Conservation (phyloP, 1,284 basidiomycete species). For the Naganishia sp. region DNA sequence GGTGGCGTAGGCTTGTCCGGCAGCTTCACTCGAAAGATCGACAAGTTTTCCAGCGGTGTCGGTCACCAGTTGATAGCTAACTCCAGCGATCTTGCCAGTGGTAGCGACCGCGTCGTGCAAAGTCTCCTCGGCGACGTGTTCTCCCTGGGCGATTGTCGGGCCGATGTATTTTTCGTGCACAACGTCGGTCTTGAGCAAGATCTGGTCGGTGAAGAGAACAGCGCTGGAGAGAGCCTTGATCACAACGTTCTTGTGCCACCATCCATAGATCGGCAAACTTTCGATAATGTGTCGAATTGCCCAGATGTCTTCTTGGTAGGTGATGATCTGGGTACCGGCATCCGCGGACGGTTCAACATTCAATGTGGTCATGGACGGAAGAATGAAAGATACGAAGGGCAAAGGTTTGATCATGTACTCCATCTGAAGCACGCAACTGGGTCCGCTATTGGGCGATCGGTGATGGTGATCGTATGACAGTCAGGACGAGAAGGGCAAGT, state of each 20-base stretch:
- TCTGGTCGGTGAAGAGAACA: conserved; percentile 23
- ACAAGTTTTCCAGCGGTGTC: conserved; percentile 17
- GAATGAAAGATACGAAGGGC: conserved; percentile 14
- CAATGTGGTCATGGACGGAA: conserved; percentile 19
- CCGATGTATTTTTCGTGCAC: conserved; percentile 26
- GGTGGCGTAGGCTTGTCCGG: conserved; percentile 20
- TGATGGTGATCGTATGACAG: background rate
- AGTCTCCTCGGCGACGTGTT: conserved; percentile 22
- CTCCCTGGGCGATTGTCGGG: conserved; percentile 15
- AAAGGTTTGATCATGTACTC: conserved; percentile 22
- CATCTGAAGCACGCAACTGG: conserved; percentile 26
- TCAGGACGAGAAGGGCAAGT: background rate
- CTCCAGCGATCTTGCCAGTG: conserved; percentile 22
- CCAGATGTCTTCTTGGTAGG: conserved; percentile 26
- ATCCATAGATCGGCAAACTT: conserved; percentile 23
- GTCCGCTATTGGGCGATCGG: background rate
- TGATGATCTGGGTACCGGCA: conserved; percentile 25
- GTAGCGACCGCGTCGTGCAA: conserved; percentile 22
- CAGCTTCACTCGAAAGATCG: conserved; percentile 21
- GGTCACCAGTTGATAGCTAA: conserved; percentile 13
- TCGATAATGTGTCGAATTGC: conserved; percentile 26
- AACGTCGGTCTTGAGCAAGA: conserved; percentile 26
- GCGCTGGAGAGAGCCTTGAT: conserved; percentile 26
- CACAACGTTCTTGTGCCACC: conserved; percentile 27
- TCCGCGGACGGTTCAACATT: conserved; percentile 21